phyloP scores from a whole-genome alignment of 148 eudicot species.

The Bassia scoparia region DNA sequence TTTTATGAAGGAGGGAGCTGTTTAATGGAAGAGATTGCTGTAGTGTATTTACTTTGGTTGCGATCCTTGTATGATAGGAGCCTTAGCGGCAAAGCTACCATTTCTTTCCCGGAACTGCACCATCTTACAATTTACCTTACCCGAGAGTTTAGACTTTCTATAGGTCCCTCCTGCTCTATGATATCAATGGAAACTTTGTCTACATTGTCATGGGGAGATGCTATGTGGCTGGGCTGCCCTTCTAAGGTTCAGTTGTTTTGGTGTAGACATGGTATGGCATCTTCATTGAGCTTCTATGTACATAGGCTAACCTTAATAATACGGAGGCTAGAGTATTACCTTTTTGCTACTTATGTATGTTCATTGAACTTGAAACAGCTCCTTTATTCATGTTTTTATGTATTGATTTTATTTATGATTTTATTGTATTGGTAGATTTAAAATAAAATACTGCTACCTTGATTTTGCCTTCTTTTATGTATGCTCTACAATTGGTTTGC shows the following conservation, averaged over 20 bases:
- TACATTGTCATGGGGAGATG: slow-evolving; percentile 38
- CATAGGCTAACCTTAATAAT: slow-evolving; percentile 18
- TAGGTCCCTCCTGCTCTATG: background rate
- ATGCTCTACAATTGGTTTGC: background rate
- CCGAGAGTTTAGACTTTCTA: background rate
- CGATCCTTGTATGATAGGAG: too few relatives aligned
- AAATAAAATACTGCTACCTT: background rate
- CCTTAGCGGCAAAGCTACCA: too few relatives aligned
- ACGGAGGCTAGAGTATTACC: background rate
- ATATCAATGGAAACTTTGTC: background rate
- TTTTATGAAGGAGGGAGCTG: background rate
- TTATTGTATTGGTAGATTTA: slow-evolving; percentile 3
- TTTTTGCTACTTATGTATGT: background rate
- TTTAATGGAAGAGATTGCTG: background rate
- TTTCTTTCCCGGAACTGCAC: background rate
- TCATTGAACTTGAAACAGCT: slow-evolving; percentile 14
- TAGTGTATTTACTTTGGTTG: too few relatives aligned
- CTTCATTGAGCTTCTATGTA: background rate
- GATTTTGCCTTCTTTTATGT: background rate
- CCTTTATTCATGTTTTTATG: background rate
- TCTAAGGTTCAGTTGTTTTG: background rate
- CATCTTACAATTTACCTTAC: slow-evolving; percentile 36
- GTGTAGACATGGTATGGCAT: slow-evolving; percentile 33
- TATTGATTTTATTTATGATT: background rate
- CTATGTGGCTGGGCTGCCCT: background rate